Evolutionary conservation across 768 basidiomycete species (phyloP).

Genomic region (Cystofilobasidium macerans): DNA sequence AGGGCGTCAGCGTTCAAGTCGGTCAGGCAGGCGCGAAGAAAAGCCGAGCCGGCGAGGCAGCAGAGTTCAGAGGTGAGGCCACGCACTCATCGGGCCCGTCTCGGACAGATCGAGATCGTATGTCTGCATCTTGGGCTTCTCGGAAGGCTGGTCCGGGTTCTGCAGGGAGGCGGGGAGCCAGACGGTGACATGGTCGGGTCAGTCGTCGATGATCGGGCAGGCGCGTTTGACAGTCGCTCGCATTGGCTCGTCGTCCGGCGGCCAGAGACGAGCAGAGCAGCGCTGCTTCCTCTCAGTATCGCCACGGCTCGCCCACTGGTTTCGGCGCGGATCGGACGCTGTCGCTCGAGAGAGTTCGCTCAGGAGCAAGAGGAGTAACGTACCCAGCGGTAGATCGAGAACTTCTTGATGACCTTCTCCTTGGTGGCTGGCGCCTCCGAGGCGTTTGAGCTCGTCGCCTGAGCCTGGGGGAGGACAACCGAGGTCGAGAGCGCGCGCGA

Average conservation of each 20-base stretch:
- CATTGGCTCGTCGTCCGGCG: not conserved
- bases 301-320: too few relatives aligned
- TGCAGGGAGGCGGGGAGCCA: slow-evolving; percentile 29
- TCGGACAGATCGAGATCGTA: slow-evolving; percentile 88
- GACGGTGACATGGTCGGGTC: not conserved
- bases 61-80: not conserved
- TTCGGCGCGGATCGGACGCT: too few relatives aligned
- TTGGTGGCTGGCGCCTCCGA: slow-evolving; percentile 28
- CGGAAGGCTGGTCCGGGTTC: slow-evolving; percentile 91
- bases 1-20: not conserved
- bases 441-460: slow-evolving; percentile 28
- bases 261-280: too few relatives aligned
- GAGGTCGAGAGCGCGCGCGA: slow-evolving; percentile 27
- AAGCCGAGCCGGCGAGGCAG: not conserved
- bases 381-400: slow-evolving; percentile 99
- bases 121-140: slow-evolving; percentile 79
- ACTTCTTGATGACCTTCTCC: slow-evolving; percentile 58
- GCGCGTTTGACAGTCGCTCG: not conserved
- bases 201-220: not conserved
- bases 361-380: slow-evolving; percentile 32
- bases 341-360: slow-evolving; percentile 11
- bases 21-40: not conserved
- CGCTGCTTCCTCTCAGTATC: too few relatives aligned
- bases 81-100: slow-evolving; percentile 74
- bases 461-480: slow-evolving; percentile 26